Conservation (phyloP, 2,329 filamentous ascomycete genomes). For the Monosporascus cannonballus region DNA sequence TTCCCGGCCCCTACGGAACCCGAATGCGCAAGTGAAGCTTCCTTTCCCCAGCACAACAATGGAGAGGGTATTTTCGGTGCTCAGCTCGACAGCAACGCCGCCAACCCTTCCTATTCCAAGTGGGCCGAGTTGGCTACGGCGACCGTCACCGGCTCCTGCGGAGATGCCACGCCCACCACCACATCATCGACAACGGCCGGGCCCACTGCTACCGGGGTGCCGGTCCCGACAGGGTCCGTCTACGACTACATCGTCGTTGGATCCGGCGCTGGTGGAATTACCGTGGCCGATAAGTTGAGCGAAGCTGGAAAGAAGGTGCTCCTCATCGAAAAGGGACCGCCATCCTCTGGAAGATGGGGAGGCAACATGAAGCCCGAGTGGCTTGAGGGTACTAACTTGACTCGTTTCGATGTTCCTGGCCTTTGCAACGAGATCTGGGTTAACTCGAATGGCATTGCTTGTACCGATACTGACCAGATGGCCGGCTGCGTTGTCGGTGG, state of each 20-base stretch:
- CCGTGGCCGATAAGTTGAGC: constrained; percentile 55
- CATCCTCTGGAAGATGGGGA: constrained; percentile 59
- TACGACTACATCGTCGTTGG: constrained; percentile 60
- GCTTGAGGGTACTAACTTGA: constrained; percentile 55
- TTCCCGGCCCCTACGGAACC: constrained; percentile 35
- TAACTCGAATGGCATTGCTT: constrained; percentile 57
- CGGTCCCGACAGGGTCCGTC: constrained; percentile 30
- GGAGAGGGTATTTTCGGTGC: constrained; percentile 49
- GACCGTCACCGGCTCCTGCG: constrained; percentile 29
- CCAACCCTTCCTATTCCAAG: constrained; percentile 33
- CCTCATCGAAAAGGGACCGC: constrained; percentile 54
- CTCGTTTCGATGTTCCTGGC: constrained; percentile 66
- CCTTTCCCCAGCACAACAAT: constrained; percentile 49
- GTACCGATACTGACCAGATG: constrained; percentile 66
- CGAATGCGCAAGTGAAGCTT: constrained; percentile 36
- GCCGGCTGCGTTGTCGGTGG: constrained; percentile 66
- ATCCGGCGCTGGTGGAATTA: constrained; percentile 52
- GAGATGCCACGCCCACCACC: constrained; percentile 20
- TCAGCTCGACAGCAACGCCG: constrained; percentile 27
- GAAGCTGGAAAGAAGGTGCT: constrained; percentile 60
- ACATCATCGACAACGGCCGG: constrained; percentile 17
- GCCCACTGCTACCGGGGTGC: constrained; percentile 26
- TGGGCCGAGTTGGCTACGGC: constrained; percentile 40
- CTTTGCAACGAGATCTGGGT: constrained; percentile 66
- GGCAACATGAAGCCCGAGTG: constrained; percentile 56